Evolutionary conservation across 345 rosid genomes (phyloP).

Genomic region (Citrus reticulata): DNA sequence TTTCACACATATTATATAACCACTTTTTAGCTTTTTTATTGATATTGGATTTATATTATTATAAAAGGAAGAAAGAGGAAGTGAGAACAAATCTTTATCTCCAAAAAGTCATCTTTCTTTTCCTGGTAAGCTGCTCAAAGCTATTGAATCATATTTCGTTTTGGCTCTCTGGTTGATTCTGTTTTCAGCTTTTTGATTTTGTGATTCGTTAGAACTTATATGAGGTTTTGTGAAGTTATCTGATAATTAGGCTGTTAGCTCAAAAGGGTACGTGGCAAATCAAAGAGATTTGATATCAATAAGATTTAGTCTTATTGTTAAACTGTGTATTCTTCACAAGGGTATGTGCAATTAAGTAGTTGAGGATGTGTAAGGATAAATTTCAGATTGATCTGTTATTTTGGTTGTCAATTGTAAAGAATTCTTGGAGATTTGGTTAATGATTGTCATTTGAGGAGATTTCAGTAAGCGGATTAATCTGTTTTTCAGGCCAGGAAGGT

Average conservation of each 20-base stretch:
- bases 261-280: not conserved
- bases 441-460: not conserved
- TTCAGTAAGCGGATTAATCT: slow-evolving; percentile 21
- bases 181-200: not conserved
- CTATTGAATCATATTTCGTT: not conserved
- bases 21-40: slow-evolving; percentile 7
- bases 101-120: slow-evolving; percentile 13
- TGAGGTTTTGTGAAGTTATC: not conserved
- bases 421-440: not conserved
- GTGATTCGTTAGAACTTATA: not conserved
- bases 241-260: not conserved
- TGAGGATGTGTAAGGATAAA: not conserved
- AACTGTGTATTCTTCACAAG: not conserved
- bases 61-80: slow-evolving; percentile 14
- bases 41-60: slow-evolving; percentile 10
- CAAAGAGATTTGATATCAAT: not conserved
- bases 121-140: not conserved
- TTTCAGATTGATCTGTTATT: not conserved
- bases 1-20: not conserved
- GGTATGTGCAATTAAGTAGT: not conserved
- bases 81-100: not conserved
- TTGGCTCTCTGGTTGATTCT: slow-evolving; percentile 13
- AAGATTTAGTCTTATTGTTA: not conserved
- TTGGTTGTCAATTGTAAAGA: not conserved
- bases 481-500: slow-evolving; percentile 25